Evolutionary conservation across 1,284 basidiomycete genomes (phyloP), one percentile per base, ranked within the genome.

Genomic region (Veloboletus limbatus): DNA sequence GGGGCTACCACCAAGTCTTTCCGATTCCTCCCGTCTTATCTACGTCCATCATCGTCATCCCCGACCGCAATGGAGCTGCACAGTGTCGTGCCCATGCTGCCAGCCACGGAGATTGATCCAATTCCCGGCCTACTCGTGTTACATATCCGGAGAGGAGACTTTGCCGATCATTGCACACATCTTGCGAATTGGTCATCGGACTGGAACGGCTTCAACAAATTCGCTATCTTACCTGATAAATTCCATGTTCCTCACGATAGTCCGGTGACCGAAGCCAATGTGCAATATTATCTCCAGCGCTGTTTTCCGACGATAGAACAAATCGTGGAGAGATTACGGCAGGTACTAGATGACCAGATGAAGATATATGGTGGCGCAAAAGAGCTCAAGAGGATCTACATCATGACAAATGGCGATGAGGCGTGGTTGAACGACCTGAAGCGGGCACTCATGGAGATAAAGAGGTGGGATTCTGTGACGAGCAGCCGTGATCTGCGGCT

Each of bases 301-400:
- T 83, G 81, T 57, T 76, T 67, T 49, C 81, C 80, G 0, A 61
- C 63, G 14, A 62, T 72, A n/a, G 54, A 65, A 6, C 68, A 75
- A 43, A 76, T 81, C 49, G 73, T 72, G 20, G 51, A 59, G 30
- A 67, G 66, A 33, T 70, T 78, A 2, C 55, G 58, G n/a, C 57
- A 70, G 28, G 66, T 80, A 21, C 30, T 64, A 21, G 42, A 16
- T 9, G 65, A 68, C 17, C 64, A 60, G 20, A 42, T 37, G 32
- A 48, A 40, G 41, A 4, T 17, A 4, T 40, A 59, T 16, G 54
- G 60, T 3, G 22, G n/a, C 9, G 22, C 11, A 3, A 59, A 43
- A n/a, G 58, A 54, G 17, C 51, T 76, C 41, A 55, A 60, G 49
- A 56, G 57, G 42, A 39, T 76, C 34, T 73, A 70, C 34, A 50